Base-by-base conservation (phyloP, 2,329 filamentous ascomycete genomes). In the Phialocephala subalpina region DNA sequence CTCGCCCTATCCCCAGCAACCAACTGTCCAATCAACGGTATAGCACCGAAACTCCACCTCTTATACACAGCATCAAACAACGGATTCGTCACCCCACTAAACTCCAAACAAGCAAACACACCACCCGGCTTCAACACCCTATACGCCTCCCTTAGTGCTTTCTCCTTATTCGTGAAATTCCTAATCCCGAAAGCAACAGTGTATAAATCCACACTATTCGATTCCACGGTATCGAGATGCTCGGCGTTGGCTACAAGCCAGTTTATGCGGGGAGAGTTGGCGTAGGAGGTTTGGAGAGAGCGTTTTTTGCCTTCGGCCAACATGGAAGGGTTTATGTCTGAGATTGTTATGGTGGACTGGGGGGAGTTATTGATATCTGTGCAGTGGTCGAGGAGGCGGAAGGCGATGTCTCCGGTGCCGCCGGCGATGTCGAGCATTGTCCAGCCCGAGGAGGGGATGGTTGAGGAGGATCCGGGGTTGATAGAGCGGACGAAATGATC, bases 121-220 rank as follows among this genome's bases (percentile, higher is more conserved):
- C 96, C 96, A 52, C 96, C 96, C 0, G 97, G 97, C 80, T 94
- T 96, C 35, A 99, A 84, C 1, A 98, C 93, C 7, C 96, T 88
- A 80, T 90, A 90, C 0, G 96, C 96, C 77, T 98, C 94, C 40
- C 84, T 82, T 64, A 99, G 81, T 0, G 95, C 97, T 0, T 87
- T 86, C 57, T 92, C 90, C 77, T 97, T 97, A 81, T 97, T 90
- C 63, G 93, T 96, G 81, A 99, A 99, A 81, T 99, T 99, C 60
- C 96, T 87, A 77, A 99, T 98, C 36, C 96, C 96, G 76, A 99
- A 99, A 0, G 95, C 94, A 2, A 99, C 96, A 0, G 96, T 99
- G 82, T 99, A 99, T 5, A 99, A 85, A 78, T 99, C 96, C 63
- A 98, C 84, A n/a, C 86, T 91, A 75, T 86, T 84, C 73, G 87